Evolutionary conservation across 371 early-diverging fungal genomes (phyloP), one percentile per base, ranked within the genome.

Genomic region (Mucor velutinosus): DNA sequence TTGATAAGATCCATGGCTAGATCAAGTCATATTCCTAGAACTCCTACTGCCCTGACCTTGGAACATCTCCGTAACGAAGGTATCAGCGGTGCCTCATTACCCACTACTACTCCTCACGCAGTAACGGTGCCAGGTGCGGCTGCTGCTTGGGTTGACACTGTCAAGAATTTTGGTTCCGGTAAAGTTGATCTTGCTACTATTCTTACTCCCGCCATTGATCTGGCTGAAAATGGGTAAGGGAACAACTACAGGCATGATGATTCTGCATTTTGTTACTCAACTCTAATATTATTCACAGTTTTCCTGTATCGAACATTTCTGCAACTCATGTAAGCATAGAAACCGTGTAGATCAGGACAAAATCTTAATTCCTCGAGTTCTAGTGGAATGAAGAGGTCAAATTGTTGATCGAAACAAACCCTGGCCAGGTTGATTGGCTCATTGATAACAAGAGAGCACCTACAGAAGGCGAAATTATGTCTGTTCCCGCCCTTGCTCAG

Each of bases 41-140:
- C 90, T 35, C 93, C 90, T 43, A 86, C 76, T 58, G 87, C 72
- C 8, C 70, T 91, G 72, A 93, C 79, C 17, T 74, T 87, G 56
- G 81, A 83, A 17, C 58, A 71, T 65, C 80, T 84, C 23, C 74
- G 64, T 15, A 65, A 65, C 6, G 65, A 66, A 27, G 82, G 82
- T 1, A 60, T 75, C 37, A 62, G 61, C 4, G 82, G 74, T n/a
- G 43, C 58, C 7, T 47, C 67, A 15, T 72, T 90, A 23, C 88
- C 93, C 25, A 57, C 33, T 10, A 53, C 25, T 58, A 87, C 84
- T 55, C 76, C 86, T 23, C 84, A 90, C 71, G 74, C 89, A 2
- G 85, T 91, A 19, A 94, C 92, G 8, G 91, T 96, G 11, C 97
- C 96, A 7, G 94, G 95, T n/a, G 94, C 94, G 25, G 88, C 92